Evolutionary conservation across 331 rosid genomes (phyloP).

Genomic region (Pyrus hybrid): DNA sequence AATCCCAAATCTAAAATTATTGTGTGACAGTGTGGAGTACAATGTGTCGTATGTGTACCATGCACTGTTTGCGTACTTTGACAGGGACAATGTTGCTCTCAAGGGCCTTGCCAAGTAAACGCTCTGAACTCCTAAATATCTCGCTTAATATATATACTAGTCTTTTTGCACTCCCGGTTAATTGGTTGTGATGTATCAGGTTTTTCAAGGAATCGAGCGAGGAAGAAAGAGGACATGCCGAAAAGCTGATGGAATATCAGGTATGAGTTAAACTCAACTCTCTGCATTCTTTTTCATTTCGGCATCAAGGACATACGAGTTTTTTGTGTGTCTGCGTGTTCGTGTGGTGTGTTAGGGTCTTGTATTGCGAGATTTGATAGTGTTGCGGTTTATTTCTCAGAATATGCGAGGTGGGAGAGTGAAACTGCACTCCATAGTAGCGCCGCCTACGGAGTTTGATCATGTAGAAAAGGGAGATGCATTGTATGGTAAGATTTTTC

Average conservation of each 20-base stretch:
- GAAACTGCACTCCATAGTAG: slow-evolving; percentile 34
- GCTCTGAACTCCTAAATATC: background rate
- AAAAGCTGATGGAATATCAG: slow-evolving; percentile 49
- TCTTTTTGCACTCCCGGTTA: background rate
- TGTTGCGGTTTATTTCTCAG: slow-evolving; percentile 18
- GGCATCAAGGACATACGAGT: background rate
- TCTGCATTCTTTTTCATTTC: background rate
- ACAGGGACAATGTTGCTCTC: slow-evolving; percentile 50
- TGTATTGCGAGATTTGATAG: background rate
- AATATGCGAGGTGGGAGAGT: slow-evolving; percentile 67
- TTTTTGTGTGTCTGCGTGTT: background rate
- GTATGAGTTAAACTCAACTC: background rate
- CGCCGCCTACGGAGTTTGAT: slow-evolving; percentile 51
- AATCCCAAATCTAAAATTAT: background rate
- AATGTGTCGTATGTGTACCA: slow-evolving; percentile 52
- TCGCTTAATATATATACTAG: background rate
- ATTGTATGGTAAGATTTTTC: slow-evolving; percentile 37
- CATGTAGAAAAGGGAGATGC: slow-evolving; percentile 66
- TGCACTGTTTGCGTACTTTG: slow-evolving; percentile 53
- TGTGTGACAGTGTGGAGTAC: slow-evolving; percentile 44
- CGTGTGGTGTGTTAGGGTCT: background rate
- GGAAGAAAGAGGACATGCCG: slow-evolving; percentile 83
- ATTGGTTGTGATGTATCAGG: slow-evolving; percentile 21
- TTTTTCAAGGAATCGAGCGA: slow-evolving; percentile 64
- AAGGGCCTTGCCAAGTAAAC: slow-evolving; percentile 51